Evolutionary conservation across 1,284 basidiomycete genomes (phyloP).

Genomic region (Singerocomus inundabilis): DNA sequence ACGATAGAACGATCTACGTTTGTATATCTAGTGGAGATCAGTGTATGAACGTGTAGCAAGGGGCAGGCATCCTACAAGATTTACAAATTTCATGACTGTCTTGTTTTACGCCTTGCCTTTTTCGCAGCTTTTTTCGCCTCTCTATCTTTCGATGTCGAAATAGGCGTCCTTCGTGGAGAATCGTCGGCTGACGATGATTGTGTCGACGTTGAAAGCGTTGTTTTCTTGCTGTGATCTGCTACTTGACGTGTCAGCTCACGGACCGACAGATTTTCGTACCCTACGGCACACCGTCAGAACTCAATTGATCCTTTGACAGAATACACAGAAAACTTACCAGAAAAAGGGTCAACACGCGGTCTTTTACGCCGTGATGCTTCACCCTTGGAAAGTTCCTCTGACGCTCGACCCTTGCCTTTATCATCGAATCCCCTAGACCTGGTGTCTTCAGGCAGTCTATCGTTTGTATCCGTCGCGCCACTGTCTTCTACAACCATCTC

Average conservation of each 20-base stretch:
- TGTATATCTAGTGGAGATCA: constrained; percentile 17
- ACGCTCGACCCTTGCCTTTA: constrained; percentile 46
- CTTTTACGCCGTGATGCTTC: constrained; percentile 48
- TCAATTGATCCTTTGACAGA: background rate
- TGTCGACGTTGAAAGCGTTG: constrained; percentile 7
- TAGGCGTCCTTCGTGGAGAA: constrained; percentile 12
- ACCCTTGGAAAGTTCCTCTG: constrained; percentile 20
- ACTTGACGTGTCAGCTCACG: background rate
- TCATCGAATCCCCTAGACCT: constrained; percentile 20
- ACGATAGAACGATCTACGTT: constrained; percentile 14
- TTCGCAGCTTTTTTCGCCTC: constrained; percentile 19
- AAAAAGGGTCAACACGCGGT: constrained; percentile 59
- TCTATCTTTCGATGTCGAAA: constrained; percentile 12
- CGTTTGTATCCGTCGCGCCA: constrained; percentile 9
- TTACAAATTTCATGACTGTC: constrained; percentile 13
- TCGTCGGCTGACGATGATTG: constrained; percentile 1
- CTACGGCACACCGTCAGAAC: constrained; percentile 22
- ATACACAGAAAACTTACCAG: constrained; percentile 43
- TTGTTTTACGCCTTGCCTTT: constrained; percentile 25
- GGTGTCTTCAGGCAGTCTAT: constrained; percentile 6
- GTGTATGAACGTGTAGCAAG: constrained; percentile 14
- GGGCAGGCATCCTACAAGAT: constrained; percentile 13
- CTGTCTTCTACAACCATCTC: constrained; percentile 39
- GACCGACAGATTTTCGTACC: constrained; percentile 27
- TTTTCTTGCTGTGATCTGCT: constrained; percentile 9